Evolutionary conservation across 352 stramenopile genomes (phyloP).

Genomic region (Phytopythium litorale): DNA sequence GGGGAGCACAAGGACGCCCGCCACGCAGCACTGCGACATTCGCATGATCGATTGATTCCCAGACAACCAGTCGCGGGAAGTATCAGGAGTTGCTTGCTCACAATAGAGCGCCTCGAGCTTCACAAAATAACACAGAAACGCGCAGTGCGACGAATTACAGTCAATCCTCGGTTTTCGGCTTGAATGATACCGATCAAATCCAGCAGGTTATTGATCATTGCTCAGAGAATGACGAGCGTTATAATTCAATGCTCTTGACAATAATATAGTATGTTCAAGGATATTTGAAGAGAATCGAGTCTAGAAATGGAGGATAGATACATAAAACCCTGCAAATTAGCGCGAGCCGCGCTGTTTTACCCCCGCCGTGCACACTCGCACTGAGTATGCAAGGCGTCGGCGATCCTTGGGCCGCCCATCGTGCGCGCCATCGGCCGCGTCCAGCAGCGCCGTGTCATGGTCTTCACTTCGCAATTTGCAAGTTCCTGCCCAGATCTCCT

Average conservation of each 20-base stretch:
- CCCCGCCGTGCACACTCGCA: not conserved
- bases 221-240: too few species aligned
- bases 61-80: too few species aligned
- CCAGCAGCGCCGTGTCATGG: constrained; percentile 4
- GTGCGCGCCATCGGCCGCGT: not conserved
- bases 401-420: not conserved
- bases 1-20: too few species aligned
- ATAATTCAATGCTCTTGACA: too few species aligned
- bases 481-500: constrained; percentile 12
- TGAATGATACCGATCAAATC: not conserved
- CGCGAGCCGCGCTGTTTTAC: not conserved
- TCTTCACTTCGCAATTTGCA: constrained; percentile 29
- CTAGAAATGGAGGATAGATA: not conserved
- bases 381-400: too few species aligned
- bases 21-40: too few species aligned
- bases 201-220: not conserved
- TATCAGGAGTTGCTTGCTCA: not conserved
- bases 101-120: not conserved
- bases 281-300: too few species aligned
- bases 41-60: too few species aligned
- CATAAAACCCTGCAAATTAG: not conserved
- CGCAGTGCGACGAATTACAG: not conserved
- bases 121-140: not conserved
- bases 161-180: too few species aligned
- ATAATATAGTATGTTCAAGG: too few species aligned